Percentiles rank a stretch among this genome's conserved stretches.
These are phyloP conservation scores for Iberis pinnata DNA, from an alignment of 345 rosid genomes.

Conservation along the genomic window DNA sequence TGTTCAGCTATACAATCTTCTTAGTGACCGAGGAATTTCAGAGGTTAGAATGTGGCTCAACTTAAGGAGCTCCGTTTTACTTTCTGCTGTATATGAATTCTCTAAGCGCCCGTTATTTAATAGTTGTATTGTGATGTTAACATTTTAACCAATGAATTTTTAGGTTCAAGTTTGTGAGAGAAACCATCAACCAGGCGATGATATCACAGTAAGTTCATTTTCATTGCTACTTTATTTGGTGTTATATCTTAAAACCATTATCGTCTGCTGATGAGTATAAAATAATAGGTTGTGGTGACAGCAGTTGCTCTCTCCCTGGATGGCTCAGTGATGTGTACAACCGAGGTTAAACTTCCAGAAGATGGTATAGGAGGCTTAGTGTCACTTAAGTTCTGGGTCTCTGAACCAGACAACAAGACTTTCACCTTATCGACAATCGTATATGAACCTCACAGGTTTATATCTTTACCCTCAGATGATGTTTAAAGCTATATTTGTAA, in stretches of 20 bases:
- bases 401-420: conserved; percentile 44
- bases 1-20: conserved; percentile 76
- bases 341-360: conserved; percentile 83
- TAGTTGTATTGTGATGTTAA: neutral
- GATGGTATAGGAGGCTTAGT: conserved; percentile 79
- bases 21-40: conserved; percentile 70
- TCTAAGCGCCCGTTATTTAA: neutral
- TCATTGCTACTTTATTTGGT: neutral
- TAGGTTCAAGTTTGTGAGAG: conserved; percentile 97
- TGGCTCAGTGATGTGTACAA: conserved; percentile 75
- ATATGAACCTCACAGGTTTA: conserved; percentile 90
- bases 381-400: conserved; percentile 80
- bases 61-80: neutral
- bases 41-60: conserved; percentile 47
- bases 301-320: conserved; percentile 69
- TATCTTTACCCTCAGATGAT: conserved; percentile 8
- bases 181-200: conserved; percentile 95
- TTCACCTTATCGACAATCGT: conserved; percentile 74
- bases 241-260: neutral
- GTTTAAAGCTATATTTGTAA: neutral
- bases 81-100: no score
- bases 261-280: conserved; percentile 9
- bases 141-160: neutral
- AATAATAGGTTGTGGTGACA: conserved; percentile 62
- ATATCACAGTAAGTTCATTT: conserved; percentile 52